A percentile compares a stretch with the other conserved stretches of the same genome.
Evolutionary conservation across 371 early-diverging fungal species (phyloP).

Genomic region (Mortierella sp.): DNA sequence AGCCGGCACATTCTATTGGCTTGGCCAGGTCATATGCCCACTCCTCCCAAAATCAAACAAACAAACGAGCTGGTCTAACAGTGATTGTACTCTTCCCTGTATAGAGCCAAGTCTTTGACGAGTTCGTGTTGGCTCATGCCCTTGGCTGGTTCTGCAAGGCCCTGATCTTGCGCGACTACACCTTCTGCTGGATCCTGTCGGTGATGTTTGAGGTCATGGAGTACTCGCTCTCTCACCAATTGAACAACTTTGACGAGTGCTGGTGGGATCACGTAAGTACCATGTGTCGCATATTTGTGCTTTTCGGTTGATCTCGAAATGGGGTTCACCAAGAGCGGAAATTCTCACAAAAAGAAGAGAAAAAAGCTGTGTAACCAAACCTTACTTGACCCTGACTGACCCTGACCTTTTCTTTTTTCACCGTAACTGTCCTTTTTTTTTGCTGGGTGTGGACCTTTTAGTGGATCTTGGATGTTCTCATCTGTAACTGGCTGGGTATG

Average conservation of each 20-base stretch:
- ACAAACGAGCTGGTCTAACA: background rate
- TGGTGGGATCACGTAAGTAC: slow-evolving; percentile 98
- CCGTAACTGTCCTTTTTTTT: background rate
- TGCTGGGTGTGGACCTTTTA: slow-evolving; percentile 39
- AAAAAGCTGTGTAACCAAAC: background rate
- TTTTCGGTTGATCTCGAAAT: background rate
- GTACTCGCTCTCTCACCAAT: slow-evolving; percentile 95
- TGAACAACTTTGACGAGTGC: slow-evolving; percentile 98
- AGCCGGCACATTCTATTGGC: slow-evolving; percentile 22
- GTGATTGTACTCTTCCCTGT: background rate
- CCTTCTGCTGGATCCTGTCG: slow-evolving; percentile 96
- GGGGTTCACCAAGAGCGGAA: background rate
- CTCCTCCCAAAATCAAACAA: background rate
- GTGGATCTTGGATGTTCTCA: slow-evolving; percentile 97
- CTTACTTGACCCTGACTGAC: background rate
- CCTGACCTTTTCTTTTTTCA: slow-evolving; percentile 2
- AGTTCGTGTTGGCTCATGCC: slow-evolving; percentile 94
- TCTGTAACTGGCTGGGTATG: slow-evolving; percentile 96
- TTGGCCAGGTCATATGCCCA: background rate
- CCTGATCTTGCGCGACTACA: slow-evolving; percentile 92
- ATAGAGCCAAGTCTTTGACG: slow-evolving; percentile 88
- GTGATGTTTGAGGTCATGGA: slow-evolving; percentile 96
- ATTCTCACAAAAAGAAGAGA: background rate
- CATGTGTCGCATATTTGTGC: background rate
- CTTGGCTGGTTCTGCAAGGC: slow-evolving; percentile 98